Base-by-base conservation (phyloP, 768 basidiomycete genomes). In the Boletus subparvulus region DNA sequence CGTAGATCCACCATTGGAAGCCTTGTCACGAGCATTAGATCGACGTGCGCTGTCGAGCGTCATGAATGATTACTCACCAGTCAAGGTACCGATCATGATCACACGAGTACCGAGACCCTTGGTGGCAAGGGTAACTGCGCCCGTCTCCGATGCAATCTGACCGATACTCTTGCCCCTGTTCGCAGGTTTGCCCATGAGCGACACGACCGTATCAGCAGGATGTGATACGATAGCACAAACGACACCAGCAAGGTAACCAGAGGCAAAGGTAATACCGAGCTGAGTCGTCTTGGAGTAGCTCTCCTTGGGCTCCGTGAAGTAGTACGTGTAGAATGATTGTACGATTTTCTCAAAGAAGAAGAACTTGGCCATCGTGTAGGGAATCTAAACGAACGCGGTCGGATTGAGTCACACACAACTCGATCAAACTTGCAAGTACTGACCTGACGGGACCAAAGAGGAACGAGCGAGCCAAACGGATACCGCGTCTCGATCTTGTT, bases 301-400 rank as follows among this genome's bases (percentile, higher is more conserved):
- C 12, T 88, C 83, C 74, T 92, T 92, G 65, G 90, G 88, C 56
- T 79, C 76, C 42, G 87, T 82, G 77, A 94, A 88, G 73, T 93
- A 89, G 69, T 90, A 84, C 62, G 88, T 92, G 76, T 92, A 92
- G 80, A 95, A 94, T 65, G 90, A 72, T 68, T 85, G 80, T 71
- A 89, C 91, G 65, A 90, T 89, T 80, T 87, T 86, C 74, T 94
- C 92, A 73, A 87, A 95, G 83, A 92, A 93, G 84, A 84, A 92
- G 85, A 97, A 97, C 78, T 97, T 97, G 80, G 94, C 94, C 94
- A 97, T 95, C 68, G 94, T 97, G 82, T 97, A 97, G 52, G 94
- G 94, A 68, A 96, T 94, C 89, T 96, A 59, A 32, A 45, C 21
- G 10, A n/a, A 21, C 26, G 14, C 17, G 30, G 16, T 32, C 5